Base-by-base conservation (phyloP, 2,329 filamentous ascomycete genomes). In the Trichothecium sympodiale region DNA sequence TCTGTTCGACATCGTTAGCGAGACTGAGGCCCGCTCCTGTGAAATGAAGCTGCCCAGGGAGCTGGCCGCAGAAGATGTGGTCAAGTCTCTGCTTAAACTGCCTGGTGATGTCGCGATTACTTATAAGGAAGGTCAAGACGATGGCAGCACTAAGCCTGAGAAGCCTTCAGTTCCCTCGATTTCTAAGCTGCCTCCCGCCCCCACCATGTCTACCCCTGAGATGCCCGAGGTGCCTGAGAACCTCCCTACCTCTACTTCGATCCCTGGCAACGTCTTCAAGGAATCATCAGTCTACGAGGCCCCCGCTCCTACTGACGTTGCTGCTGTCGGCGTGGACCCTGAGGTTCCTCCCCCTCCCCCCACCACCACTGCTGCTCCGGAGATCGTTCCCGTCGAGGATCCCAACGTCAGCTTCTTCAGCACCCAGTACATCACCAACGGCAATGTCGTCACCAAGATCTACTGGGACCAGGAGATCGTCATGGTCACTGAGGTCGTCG, bases 1-100 rank as follows among this genome's bases (percentile, higher is more conserved):
- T 1, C 46, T 91, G 20, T 94, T 95, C 60, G 62, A 68, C 35
- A 64, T 93, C 37, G 77, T 88, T 53, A 58, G 57, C 35, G 67
- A 89, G 57, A 54, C 51, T 31, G 66, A 76, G 17, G 55, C 58
- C 0, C 63, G 68, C 2, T 47, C 71, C 39, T 94, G 87, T 64
- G 63, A 66, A 34, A 70, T 89, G 51, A 52, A 71, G 1, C 41
- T 78, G 1, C 80, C 83, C 3, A 41, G 56, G 0, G 45, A 51
- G 0, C 54, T 91, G 15, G 50, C 55, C 1, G 43, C 62, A 8
- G 85, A 93, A 41, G 37, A 40, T 28, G 38, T 36, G 15, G 8
- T 37, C 13, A 13, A 33, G 9, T 34, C 27, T 29, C 29, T 28
- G n/a, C 30, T 34, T 12, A 35, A 14, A 18, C 13, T 40, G 10